Evolutionary conservation across 768 basidiomycete species (phyloP).

Genomic region (Inosperma sp.): DNA sequence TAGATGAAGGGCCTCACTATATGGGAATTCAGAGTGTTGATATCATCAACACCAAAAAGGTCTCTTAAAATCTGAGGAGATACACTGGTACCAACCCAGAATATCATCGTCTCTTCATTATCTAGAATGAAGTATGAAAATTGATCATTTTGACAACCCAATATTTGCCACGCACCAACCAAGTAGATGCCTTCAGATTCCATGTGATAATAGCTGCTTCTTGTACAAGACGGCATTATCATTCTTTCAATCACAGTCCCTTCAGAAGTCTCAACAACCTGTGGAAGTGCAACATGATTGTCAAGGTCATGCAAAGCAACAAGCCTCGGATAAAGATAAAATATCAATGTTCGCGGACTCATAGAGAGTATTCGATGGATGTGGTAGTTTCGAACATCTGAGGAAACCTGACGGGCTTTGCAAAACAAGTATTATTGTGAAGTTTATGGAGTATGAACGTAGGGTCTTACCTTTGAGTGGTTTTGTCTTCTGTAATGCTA

Average conservation of each 20-base stretch:
- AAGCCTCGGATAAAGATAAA: conserved; percentile 82
- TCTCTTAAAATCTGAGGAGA: conserved; percentile 81
- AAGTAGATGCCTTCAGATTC: conserved; percentile 88
- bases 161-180: conserved; percentile 53
- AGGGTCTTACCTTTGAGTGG: conserved; percentile 75
- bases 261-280: conserved; percentile 27
- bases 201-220: conserved; percentile 83
- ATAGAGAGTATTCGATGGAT: conserved; percentile 71
- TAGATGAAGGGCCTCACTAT: conserved; percentile 47
- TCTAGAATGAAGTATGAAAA: too few relatives aligned
- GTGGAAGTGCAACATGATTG: conserved; percentile 64
- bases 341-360: conserved; percentile 64
- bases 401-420: conserved; percentile 77
- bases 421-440: not conserved
- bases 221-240: conserved; percentile 71
- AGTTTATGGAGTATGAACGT: not conserved
- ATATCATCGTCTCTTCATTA: conserved; percentile 47
- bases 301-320: conserved; percentile 84
- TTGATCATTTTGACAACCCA: not conserved
- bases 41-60: conserved; percentile 79
- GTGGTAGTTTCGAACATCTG: conserved; percentile 90
- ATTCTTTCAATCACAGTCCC: conserved; percentile 49
- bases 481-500: conserved; percentile 84
- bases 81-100: conserved; percentile 85
- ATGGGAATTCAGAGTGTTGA: conserved; percentile 60